Evolutionary conservation across 352 stramenopile species (phyloP).

Genomic region (Phytophthora colocasiae): DNA sequence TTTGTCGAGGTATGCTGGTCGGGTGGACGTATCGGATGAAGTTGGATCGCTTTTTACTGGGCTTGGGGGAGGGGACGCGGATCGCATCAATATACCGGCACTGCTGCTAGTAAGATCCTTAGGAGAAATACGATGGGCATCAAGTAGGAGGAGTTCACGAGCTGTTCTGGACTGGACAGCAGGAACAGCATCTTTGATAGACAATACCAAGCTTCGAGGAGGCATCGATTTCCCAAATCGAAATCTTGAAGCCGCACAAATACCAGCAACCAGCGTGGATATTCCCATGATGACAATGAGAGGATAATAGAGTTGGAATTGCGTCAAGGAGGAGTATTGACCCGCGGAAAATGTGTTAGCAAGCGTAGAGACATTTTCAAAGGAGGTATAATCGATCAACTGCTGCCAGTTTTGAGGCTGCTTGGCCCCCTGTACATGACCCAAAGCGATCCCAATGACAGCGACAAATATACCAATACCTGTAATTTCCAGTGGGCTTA

Average conservation of each 20-base stretch:
- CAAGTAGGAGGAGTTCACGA: no score
- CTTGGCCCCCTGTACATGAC: slow-evolving; percentile 12
- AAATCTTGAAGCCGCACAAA: slow-evolving; percentile 30
- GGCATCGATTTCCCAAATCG: slow-evolving; percentile 4
- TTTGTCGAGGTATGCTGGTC: slow-evolving; percentile 13
- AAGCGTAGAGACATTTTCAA: slow-evolving; percentile 22
- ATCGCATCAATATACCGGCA: slow-evolving; percentile 34
- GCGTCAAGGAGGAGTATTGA: slow-evolving; percentile 15
- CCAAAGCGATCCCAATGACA: slow-evolving; percentile 1
- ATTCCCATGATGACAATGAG: slow-evolving; percentile 23
- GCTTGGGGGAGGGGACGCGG: slow-evolving; percentile 34
- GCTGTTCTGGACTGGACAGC: slow-evolving; percentile 9
- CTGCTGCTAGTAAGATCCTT: slow-evolving; percentile 27
- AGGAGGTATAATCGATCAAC: slow-evolving; percentile 27
- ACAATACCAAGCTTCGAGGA: slow-evolving; percentile 26
- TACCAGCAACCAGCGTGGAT: slow-evolving; percentile 26
- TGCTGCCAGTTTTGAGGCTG: slow-evolving; percentile 25
- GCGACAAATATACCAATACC: slow-evolving; percentile 18
- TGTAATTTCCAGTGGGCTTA: slow-evolving; percentile 44
- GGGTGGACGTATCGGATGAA: slow-evolving; percentile 11
- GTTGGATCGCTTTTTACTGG: slow-evolving; percentile 2
- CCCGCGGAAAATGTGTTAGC: slow-evolving; percentile 38
- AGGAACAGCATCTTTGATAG: slow-evolving; percentile 14
- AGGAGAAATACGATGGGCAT: neutral
- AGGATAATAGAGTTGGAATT: slow-evolving; percentile 30